These are phyloP conservation scores for Wickerhamiella galacta DNA, from an alignment of 805 yeast species.

Conservation along the genomic window DNA sequence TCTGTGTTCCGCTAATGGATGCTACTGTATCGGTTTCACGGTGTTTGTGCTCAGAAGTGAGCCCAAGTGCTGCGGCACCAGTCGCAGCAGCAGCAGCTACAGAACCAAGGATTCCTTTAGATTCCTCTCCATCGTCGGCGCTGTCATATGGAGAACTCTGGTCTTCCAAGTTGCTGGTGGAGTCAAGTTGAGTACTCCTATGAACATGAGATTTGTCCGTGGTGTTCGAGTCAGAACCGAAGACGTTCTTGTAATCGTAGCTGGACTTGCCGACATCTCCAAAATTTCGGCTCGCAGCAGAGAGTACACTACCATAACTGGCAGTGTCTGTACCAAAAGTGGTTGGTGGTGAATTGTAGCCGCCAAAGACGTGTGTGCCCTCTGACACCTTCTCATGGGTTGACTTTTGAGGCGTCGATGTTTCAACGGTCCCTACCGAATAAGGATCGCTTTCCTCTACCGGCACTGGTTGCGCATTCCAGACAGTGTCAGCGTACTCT, in stretches of 20 bases:
- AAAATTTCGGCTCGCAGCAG: not conserved
- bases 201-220: not conserved
- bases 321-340: too few species aligned
- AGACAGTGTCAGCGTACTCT: slow-evolving; percentile 81
- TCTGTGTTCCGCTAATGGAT: too few species aligned
- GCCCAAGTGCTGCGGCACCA: too few species aligned
- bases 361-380: too few species aligned
- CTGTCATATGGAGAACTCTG: not conserved
- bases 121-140: not conserved
- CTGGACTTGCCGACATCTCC: not conserved
- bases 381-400: too few species aligned
- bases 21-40: too few species aligned
- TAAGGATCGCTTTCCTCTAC: slow-evolving; percentile 4
- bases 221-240: too few species aligned
- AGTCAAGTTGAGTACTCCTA: not conserved
- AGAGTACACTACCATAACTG: not conserved
- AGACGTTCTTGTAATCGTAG: too few species aligned
- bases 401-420: too few species aligned
- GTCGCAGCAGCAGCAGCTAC: not conserved
- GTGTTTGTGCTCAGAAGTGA: too few species aligned
- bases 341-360: not conserved
- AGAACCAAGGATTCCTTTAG: not conserved
- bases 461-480: slow-evolving; percentile 68
- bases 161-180: not conserved
- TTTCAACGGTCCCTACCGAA: too few species aligned